phyloP scores from a whole-genome alignment of 2,329 filamentous ascomycete species.

The Neofusicoccum kwambonambiense region DNA sequence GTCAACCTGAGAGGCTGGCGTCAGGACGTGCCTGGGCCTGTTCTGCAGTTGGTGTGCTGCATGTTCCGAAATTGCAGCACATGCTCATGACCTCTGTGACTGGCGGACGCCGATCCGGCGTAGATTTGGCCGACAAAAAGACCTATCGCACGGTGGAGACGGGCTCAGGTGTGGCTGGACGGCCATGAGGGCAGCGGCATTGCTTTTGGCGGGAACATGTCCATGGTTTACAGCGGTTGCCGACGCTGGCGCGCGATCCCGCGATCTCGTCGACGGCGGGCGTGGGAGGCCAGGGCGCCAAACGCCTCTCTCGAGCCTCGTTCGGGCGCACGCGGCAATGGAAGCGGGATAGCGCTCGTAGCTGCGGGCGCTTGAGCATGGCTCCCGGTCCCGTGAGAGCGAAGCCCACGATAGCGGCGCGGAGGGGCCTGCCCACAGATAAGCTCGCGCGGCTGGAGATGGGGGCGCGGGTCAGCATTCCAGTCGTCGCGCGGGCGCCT shows the following conservation, averaged over 20 bases:
- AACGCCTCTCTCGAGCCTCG: neutral
- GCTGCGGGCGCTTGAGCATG: conserved; percentile 1
- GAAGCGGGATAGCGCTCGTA: neutral
- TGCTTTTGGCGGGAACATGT: conserved; percentile 1
- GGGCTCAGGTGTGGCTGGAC: neutral
- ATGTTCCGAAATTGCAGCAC: conserved; percentile 14
- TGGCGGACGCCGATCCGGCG: neutral
- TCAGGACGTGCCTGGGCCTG: conserved; percentile 11
- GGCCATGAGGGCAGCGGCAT: neutral
- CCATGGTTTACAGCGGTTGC: neutral
- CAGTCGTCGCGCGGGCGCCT: neutral
- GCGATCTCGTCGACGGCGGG: neutral
- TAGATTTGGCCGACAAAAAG: conserved; percentile 9
- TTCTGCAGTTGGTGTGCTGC: conserved; percentile 6
- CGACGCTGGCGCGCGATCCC: neutral
- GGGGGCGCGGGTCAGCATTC: neutral
- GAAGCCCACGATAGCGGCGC: neutral
- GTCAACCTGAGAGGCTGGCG: conserved; percentile 14
- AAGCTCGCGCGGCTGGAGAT: conserved; percentile 3
- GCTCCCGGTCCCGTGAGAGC: neutral
- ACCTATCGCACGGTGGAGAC: conserved; percentile 9
- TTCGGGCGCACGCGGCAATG: neutral
- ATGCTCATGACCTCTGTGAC: conserved; percentile 4
- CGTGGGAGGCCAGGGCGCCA: conserved; percentile 9
- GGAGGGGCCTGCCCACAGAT: neutral